phyloP scores from a whole-genome alignment of 2,329 filamentous ascomycete genomes.

The Aschersonia sp. region DNA sequence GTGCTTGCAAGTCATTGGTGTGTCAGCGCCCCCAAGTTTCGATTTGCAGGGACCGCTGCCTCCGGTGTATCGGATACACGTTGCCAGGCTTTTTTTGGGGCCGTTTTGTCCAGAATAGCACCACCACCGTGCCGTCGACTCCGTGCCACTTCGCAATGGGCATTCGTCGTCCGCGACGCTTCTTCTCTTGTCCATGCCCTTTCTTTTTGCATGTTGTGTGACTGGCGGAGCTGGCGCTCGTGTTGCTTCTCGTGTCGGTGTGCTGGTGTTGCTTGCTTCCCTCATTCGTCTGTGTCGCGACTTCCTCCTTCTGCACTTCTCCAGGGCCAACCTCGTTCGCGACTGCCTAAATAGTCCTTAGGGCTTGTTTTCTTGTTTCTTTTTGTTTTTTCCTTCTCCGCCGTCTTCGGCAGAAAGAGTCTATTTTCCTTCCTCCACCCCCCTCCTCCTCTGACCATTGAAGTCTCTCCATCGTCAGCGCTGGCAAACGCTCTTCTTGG shows the following conservation, averaged over 20 bases:
- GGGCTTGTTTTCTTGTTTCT: neutral
- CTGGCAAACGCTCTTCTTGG: neutral
- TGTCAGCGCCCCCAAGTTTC: neutral
- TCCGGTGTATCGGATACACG: neutral
- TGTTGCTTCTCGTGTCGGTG: too few relatives aligned
- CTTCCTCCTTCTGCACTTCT: slow-evolving; percentile 2
- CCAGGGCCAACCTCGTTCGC: neutral
- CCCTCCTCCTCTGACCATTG: neutral
- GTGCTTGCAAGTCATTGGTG: too few relatives aligned
- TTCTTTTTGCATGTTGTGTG: neutral
- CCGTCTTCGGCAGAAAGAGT: neutral
- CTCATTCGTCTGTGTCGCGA: slow-evolving; percentile 2
- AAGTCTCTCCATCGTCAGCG: neutral
- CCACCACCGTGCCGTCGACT: neutral
- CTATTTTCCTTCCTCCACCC: neutral
- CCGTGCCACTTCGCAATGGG: neutral
- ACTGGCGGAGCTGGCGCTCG: too few relatives aligned
- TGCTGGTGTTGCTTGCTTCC: too few relatives aligned
- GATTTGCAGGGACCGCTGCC: slow-evolving; percentile 1
- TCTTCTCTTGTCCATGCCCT: neutral
- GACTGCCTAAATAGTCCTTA: neutral
- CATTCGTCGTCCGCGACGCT: neutral
- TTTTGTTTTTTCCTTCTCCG: neutral
- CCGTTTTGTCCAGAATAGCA: neutral
- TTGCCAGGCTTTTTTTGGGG: neutral